These are phyloP conservation scores for Colletotrichum scovillei DNA, from an alignment of 2,329 filamentous ascomycete species.

Conservation along the genomic window DNA sequence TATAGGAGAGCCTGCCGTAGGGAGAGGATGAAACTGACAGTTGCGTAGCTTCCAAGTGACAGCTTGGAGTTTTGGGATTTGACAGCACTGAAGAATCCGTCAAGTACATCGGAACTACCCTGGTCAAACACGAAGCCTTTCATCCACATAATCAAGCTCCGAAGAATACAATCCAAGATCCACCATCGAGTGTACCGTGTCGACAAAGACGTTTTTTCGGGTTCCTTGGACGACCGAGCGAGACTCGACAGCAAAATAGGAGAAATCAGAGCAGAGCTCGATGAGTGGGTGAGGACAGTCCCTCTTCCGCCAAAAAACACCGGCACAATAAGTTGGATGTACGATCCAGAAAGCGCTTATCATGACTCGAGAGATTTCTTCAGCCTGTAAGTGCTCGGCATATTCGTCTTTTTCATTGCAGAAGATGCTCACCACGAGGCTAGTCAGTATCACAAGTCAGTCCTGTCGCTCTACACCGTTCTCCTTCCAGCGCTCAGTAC, in stretches of 20 bases:
- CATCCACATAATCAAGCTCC: slow-evolving; percentile 42
- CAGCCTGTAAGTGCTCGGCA: not conserved
- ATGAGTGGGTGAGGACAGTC: slow-evolving; percentile 37
- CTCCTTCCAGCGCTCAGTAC: slow-evolving; percentile 39
- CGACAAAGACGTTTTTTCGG: slow-evolving; percentile 37
- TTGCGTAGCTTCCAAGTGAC: slow-evolving; percentile 38
- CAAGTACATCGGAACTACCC: not conserved
- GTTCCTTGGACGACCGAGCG: not conserved
- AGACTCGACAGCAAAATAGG: slow-evolving; percentile 38
- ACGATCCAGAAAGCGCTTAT: slow-evolving; percentile 41
- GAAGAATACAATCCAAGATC: slow-evolving; percentile 39
- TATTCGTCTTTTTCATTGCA: no score
- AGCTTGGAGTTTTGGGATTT: slow-evolving; percentile 39
- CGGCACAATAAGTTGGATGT: slow-evolving; percentile 41
- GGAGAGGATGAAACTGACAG: not conserved
- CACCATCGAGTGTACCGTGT: slow-evolving; percentile 39
- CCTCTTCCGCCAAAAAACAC: slow-evolving; percentile 40
- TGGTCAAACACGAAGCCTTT: slow-evolving; percentile 43
- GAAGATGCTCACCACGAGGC: not conserved
- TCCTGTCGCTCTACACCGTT: slow-evolving; percentile 40
- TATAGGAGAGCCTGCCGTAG: no score
- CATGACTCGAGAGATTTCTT: slow-evolving; percentile 43
- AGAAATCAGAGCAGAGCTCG: slow-evolving; percentile 36
- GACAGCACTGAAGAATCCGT: slow-evolving; percentile 21
- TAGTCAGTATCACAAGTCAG: slow-evolving; percentile 42